A percentile compares a stretch with the other conserved stretches of the same genome.
phyloP scores from a whole-genome alignment of 257 asterid genomes.

The Penstemon davidsonii region DNA sequence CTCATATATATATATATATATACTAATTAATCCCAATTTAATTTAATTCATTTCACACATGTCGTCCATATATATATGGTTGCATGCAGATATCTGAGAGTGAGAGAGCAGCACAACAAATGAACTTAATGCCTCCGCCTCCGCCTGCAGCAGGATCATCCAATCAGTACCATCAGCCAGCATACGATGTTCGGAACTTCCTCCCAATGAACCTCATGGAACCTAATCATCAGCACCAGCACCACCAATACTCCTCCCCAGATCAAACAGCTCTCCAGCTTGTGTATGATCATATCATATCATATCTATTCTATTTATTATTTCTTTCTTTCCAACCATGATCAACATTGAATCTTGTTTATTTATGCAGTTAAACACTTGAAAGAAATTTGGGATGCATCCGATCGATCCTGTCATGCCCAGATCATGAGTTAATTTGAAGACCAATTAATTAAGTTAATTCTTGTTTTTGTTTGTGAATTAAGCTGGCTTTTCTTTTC shows the following conservation, averaged over 20 bases:
- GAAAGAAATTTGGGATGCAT: too few species aligned
- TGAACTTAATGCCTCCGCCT: constrained; percentile 57
- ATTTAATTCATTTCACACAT: too few species aligned
- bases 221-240: constrained; percentile 40
- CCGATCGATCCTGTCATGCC: too few species aligned
- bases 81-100: constrained; percentile 77
- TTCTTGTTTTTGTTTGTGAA: too few species aligned
- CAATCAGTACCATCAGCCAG: constrained; percentile 40
- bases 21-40: background rate
- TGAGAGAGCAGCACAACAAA: constrained; percentile 76
- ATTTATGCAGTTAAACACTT: too few species aligned
- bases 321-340: too few species aligned
- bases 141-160: constrained; percentile 26
- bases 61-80: too few species aligned
- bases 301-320: too few species aligned
- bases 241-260: constrained; percentile 41
- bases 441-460: too few species aligned
- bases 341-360: too few species aligned
- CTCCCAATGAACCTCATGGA: constrained; percentile 73
- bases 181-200: constrained; percentile 65
- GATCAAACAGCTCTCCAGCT: constrained; percentile 80
- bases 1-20: constrained; percentile 16
- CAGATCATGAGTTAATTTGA: too few species aligned
- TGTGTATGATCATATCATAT: constrained; percentile 41
- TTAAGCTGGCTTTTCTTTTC: too few species aligned